A percentile compares a stretch with the other conserved stretches of the same genome.
phyloP scores from a whole-genome alignment of 75 land plant species.

The Selaginella moellendorffii region DNA sequence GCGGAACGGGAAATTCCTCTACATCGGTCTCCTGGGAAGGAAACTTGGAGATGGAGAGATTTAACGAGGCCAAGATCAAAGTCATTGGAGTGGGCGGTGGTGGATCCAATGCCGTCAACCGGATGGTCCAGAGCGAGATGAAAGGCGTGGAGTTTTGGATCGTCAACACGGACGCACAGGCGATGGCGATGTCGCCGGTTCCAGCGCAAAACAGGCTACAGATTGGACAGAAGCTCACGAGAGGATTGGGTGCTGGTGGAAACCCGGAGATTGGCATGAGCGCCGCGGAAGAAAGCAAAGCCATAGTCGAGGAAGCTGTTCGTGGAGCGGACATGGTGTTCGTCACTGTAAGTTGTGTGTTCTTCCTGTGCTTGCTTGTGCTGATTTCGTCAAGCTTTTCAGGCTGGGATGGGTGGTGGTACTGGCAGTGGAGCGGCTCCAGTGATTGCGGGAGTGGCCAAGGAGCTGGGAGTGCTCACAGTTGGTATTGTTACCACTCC shows the following conservation, averaged over 20 bases:
- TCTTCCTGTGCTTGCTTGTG: not conserved
- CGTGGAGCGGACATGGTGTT: constrained; percentile 92
- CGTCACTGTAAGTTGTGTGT: constrained; percentile 56
- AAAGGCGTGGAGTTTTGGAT: constrained; percentile 95
- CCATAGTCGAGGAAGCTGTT: constrained; percentile 63
- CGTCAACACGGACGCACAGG: constrained; percentile 91
- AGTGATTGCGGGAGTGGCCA: constrained; percentile 84
- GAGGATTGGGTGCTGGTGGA: constrained; percentile 96
- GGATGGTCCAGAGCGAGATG: constrained; percentile 88
- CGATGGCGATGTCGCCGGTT: constrained; percentile 85
- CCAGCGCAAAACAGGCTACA: constrained; percentile 61
- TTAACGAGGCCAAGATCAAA: constrained; percentile 79
- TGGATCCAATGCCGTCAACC: constrained; percentile 91
- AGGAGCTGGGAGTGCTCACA: constrained; percentile 82
- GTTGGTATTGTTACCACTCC: constrained; percentile 97
- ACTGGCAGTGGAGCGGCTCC: constrained; percentile 99
- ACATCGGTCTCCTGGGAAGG: constrained; percentile 14
- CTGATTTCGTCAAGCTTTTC: constrained; percentile 10
- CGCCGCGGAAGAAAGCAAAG: constrained; percentile 91
- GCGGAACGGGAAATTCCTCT: not conserved
- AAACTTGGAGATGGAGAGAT: constrained; percentile 11
- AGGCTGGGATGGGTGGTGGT: constrained; percentile 99
- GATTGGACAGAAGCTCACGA: constrained; percentile 76
- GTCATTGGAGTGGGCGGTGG: constrained; percentile 97
- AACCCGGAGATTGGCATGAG: constrained; percentile 89